Base-by-base conservation (phyloP, 2,329 filamentous ascomycete species). In the Talaromyces sp. region DNA sequence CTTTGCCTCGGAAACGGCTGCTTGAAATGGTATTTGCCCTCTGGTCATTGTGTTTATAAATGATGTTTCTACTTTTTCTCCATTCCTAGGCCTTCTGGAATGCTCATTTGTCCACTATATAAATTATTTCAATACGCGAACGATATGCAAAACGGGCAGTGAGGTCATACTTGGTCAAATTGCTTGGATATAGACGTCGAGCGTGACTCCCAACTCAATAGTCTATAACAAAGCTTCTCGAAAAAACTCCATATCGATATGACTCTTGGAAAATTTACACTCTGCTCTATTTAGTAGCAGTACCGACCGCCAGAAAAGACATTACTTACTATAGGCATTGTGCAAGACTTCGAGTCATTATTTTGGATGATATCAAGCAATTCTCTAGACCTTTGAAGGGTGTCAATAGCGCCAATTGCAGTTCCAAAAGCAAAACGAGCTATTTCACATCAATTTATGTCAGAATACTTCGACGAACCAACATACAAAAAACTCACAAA, bases 271-370 rank as follows among this genome's bases (percentile, higher is more conserved):
- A 57, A 51, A 6, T 31, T 32, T 11, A n/a, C 35, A 12, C 19
- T 12, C 54, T 56, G 14, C 31, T 48, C 24, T 8, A 7, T 11
- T 52, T 7, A 52, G 24, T 5, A 14, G 9, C 3, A n/a, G 14
- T 14, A 4, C 2, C 12, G 12, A 2, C 3, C n/a, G 21, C 12
- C 31, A 32, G n/a, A n/a, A 56, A 29, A 14, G 24, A 1, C 19
- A 54, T 32, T n/a, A 54, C 56, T 52, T 19, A 57, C 56, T 21
- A 57, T 6, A 21, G 56, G 46, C 56, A 57, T 57, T 41, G 27
- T 26, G 26, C 24, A 51, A n/a, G 56, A 19, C n/a, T 26, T 52
- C 31, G 31, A 19, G 19, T 57, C 56, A 57, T 57, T 52, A 19
- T 35, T 50, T 1, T 19, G 17, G 8, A 38, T 32, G 3, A 57